A percentile compares a stretch with the other conserved stretches of the same genome.
These are phyloP conservation scores for Tuber indicum DNA, from an alignment of 495 filamentous ascomycete genomes.

Conservation along the genomic window DNA sequence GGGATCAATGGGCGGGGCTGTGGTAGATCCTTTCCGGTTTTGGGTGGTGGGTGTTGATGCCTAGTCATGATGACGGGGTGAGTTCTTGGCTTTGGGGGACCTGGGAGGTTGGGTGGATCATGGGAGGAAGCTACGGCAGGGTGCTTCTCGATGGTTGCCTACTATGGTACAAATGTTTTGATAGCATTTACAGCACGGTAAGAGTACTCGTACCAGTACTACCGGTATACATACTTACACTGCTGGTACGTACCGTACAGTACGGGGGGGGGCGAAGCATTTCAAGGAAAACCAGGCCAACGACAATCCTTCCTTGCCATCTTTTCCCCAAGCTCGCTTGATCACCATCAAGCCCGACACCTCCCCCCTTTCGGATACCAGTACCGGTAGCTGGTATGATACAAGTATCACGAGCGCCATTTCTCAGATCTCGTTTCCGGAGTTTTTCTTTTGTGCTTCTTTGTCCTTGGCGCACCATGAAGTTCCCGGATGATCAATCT, in stretches of 20 bases:
- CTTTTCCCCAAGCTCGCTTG: not conserved
- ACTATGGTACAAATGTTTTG: not conserved
- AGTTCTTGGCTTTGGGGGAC: too few relatives aligned
- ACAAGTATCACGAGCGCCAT: not conserved
- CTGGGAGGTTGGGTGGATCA: too few relatives aligned
- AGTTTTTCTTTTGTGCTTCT: not conserved
- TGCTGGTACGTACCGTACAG: not conserved
- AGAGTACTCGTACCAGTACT: not conserved
- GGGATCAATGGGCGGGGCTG: too few relatives aligned
- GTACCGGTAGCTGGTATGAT: not conserved
- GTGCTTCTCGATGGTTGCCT: too few relatives aligned
- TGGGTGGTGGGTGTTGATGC: too few relatives aligned
- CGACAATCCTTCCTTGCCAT: not conserved
- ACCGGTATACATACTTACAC: not conserved
- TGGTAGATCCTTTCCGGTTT: too few relatives aligned
- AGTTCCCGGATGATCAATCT: not conserved
- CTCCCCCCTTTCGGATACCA: not conserved
- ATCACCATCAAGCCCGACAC: not conserved
- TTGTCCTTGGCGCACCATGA: not conserved
- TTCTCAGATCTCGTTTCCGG: not conserved
- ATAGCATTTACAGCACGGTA: not conserved
- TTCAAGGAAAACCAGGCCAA: not conserved
- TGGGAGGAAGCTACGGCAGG: too few relatives aligned
- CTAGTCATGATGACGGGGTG: too few relatives aligned
- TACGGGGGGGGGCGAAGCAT: not conserved